Conservation (phyloP, 192 early-diverging fungal genomes). For the Radiomyces spectabilis region DNA sequence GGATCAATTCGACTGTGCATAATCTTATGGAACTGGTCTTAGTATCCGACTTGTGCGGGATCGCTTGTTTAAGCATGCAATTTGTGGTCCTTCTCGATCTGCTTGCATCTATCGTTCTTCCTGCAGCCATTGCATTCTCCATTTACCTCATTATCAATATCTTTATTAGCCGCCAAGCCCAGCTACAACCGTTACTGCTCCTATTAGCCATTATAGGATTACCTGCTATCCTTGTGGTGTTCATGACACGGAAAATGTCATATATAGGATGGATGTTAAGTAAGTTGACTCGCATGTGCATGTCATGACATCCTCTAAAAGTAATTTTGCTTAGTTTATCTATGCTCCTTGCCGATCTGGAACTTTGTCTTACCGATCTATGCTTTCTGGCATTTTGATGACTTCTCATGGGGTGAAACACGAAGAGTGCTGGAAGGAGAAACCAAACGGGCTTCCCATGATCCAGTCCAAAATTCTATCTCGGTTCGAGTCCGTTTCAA, state of each 20-base stretch:
- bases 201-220: no score
- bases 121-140: slow-evolving; percentile 65
- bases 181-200: no score
- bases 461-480: no score
- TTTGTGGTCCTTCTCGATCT: slow-evolving; percentile 74
- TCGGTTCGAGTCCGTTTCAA: no score
- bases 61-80: slow-evolving; percentile 94
- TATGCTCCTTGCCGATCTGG: slow-evolving; percentile 86
- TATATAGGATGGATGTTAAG: slow-evolving; percentile 87
- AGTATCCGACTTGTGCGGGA: slow-evolving; percentile 91
- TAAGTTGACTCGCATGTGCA: no score
- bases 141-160: slow-evolving; percentile 54
- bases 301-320: no score
- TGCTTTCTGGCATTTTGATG: slow-evolving; percentile 93
- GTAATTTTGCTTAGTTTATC: no score
- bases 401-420: slow-evolving; percentile 84
- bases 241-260: slow-evolving; percentile 77
- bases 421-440: slow-evolving; percentile 66
- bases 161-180: no score
- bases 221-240: slow-evolving; percentile 81
- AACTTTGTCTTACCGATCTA: slow-evolving; percentile 89
- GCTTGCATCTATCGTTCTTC: slow-evolving; percentile 65
- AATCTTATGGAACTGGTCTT: slow-evolving; percentile 89
- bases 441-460: no score
- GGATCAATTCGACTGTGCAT: slow-evolving; percentile 97